Evolutionary conservation across 306 rosid species (phyloP), one percentile per base, ranked within the genome.

Genomic region (Adenanthera pavonina): DNA sequence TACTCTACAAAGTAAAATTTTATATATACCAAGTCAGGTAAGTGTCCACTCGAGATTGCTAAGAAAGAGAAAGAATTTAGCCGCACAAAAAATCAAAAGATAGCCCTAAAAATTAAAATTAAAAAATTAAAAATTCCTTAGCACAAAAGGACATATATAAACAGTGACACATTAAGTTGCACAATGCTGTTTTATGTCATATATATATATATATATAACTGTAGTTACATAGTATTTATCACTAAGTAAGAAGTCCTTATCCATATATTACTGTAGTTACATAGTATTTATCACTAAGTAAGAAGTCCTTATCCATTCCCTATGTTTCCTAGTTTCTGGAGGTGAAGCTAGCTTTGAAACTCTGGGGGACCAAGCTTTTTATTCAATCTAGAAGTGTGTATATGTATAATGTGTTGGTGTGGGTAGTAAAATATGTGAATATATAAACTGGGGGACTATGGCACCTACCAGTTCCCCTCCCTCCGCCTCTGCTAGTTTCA

Each of bases 151-250:
- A 78, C 36, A 70, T 3, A 53, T 15, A 53, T 16, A 59, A 16
- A 65, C 47, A 38, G 51, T 3, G 15, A 15, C 8, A 69, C 15
- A 25, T 57, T 19, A 34, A 57, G 33, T 8, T 57, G 2, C 64
- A 20, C 13, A 56, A 56, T 7, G 62, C 62, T 33, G 2, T 33
- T 56, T 19, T 57, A 20, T 20, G 15, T 20, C 35, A 20, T 38
- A 2, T 25, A 25, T 25, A 38, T 2, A 5, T 5, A 38, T 38
- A n/a, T 7, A n/a, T 19, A 20, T 75, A 65, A 25, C 40, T 2
- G 16, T 14, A 78, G 16, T 19, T 72, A 40, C 66, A 36, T 67
- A 47, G 80, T 30, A 56, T 60, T 48, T 65, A 34, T 79, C 80
- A 59, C 19, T 34, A 74, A 12, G 15, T 76, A 38, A 47, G 30